These are phyloP conservation scores for Comarum palustre DNA, from an alignment of 306 rosid species.

Conservation along the genomic window DNA sequence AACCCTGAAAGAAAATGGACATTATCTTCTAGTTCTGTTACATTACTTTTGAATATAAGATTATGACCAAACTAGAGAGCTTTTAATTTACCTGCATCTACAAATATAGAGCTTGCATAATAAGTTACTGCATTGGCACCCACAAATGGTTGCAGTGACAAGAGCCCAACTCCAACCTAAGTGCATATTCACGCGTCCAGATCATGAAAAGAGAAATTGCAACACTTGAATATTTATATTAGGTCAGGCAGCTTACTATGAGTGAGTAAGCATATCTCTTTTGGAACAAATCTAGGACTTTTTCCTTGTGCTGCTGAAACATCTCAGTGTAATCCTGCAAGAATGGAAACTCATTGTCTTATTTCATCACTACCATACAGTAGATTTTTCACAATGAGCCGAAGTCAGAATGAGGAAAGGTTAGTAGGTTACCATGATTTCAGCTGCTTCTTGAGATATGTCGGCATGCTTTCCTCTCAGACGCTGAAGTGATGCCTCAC, in stretches of 20 bases:
- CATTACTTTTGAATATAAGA: not conserved
- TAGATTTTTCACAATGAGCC: too few species aligned
- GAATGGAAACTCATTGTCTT: not conserved
- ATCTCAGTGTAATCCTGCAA: conserved; percentile 29
- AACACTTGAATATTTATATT: not conserved
- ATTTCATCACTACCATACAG: not conserved
- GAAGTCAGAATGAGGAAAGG: not conserved
- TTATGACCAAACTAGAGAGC: not conserved
- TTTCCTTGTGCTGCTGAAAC: conserved; percentile 20
- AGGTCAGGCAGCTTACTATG: conserved; percentile 24
- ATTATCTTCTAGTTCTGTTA: not conserved
- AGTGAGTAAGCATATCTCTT: conserved; percentile 24
- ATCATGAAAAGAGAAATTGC: not conserved
- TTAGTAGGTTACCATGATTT: conserved; percentile 45
- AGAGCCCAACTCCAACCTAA: conserved; percentile 43
- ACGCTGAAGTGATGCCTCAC: conserved; percentile 29
- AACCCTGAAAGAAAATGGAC: conserved; percentile 15
- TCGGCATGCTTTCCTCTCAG: conserved; percentile 36
- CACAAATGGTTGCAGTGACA: conserved; percentile 36
- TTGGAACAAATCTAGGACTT: conserved; percentile 35
- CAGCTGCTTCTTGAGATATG: too few species aligned
- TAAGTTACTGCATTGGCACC: conserved; percentile 31
- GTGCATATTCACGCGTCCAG: not conserved
- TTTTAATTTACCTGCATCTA: conserved; percentile 19
- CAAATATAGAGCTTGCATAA: conserved; percentile 29